Conservation (phyloP, 176 grass and related monocot species). For the Juncus effusus region DNA sequence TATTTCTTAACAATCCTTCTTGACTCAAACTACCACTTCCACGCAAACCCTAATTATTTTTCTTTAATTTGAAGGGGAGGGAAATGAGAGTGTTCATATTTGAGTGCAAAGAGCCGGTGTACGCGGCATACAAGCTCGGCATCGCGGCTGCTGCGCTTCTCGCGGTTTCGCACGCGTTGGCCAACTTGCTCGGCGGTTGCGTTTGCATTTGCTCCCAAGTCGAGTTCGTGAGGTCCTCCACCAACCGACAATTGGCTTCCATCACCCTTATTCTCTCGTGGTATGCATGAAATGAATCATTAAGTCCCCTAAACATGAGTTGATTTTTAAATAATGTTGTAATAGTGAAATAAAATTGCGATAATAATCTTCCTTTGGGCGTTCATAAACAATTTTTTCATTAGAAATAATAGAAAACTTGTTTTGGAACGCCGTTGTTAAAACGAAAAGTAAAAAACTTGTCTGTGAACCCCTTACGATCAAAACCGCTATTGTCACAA, state of each 20-base stretch:
- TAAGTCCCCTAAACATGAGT: background rate
- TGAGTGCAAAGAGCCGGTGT: constrained; percentile 68
- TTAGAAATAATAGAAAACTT: background rate
- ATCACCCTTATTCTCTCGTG: constrained; percentile 66
- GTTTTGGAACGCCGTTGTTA: background rate
- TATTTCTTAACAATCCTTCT: background rate
- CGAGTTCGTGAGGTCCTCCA: constrained; percentile 62
- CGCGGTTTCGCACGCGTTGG: constrained; percentile 54
- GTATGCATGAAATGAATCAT: constrained; percentile 26
- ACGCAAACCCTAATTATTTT: background rate
- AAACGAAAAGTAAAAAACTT: no score
- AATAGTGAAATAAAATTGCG: background rate
- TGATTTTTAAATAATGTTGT: background rate
- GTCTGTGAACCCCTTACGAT: no score
- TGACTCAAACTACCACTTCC: background rate
- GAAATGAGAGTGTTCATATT: constrained; percentile 72
- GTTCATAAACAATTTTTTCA: background rate
- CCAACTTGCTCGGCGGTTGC: constrained; percentile 75
- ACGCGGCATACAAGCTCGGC: constrained; percentile 76
- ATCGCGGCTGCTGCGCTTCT: constrained; percentile 66
- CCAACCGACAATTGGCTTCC: constrained; percentile 69
- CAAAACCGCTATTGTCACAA: no score
- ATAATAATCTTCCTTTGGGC: background rate
- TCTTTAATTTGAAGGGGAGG: constrained; percentile 37
- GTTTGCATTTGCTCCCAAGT: constrained; percentile 72